Evolutionary conservation across 371 early-diverging fungal species (phyloP), one percentile per base, ranked within the genome.

Genomic region (Apophysomyces variabilis): DNA sequence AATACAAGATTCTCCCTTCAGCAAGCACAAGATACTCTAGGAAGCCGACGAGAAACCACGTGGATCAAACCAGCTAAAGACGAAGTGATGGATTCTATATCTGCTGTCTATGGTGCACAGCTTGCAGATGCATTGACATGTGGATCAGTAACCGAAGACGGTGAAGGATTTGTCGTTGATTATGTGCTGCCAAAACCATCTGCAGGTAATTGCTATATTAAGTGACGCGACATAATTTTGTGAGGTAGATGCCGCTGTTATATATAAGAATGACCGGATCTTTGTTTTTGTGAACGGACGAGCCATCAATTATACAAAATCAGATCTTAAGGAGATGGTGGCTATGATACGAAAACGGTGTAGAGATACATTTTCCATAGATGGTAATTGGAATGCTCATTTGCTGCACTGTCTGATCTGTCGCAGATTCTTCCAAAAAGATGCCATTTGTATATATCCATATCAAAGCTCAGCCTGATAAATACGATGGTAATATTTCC

Each of bases 201-300:
- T 43, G 64, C 82, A 57, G 77, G 81, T 77, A 70, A 61, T 26
- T 3, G 32, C 32, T 26, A 26, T 26, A 26, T 39, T 9, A 41
- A 12, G 43, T 14, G 38, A n/a, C 54, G 38, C 35, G n/a, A 18
- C 38, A 45, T 44, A 7, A 50, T 60, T 7, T 37, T 18, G 21
- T 7, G 37, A 39, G 2, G 6, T 60, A 77, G 79, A 77, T 59
- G 74, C 75, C 13, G 46, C 66, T 13, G 50, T 70, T 16, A 61
- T 76, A 1, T 75, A 70, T n/a, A 71, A 69, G n/a, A 70, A 72
- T 4, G 80, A 83, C 39, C 75, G 66, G 36, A 58, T 75, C 1
- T 80, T 73, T 67, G 41, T 83, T 13, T 77, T 75, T 60, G 71
- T 78, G 5, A 83, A 83, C 47, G 64, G 69, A 13, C 69, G 80